Conservation (phyloP, 1,284 basidiomycete genomes). For the Phenoliferia sp. region DNA sequence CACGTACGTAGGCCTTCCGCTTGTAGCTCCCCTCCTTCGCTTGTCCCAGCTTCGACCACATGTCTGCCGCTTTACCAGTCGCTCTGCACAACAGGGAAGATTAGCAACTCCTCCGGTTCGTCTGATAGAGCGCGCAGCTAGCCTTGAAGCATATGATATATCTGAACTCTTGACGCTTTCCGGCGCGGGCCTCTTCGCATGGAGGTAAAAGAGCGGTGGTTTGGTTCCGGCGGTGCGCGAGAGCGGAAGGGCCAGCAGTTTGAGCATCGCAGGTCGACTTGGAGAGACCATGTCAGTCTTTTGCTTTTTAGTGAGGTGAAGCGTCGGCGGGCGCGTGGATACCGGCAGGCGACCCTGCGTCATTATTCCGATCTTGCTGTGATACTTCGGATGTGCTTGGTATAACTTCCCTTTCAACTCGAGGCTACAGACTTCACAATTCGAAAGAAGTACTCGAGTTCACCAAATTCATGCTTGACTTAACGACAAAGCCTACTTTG, state of each 20-base stretch:
- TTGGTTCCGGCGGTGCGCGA: background rate
- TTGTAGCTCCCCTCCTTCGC: constrained; percentile 32
- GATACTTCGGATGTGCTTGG: no score
- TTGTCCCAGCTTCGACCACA: constrained; percentile 32
- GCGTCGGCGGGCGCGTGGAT: background rate
- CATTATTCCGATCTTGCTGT: no score
- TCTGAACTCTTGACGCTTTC: background rate
- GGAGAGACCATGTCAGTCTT: background rate
- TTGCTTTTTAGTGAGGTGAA: background rate
- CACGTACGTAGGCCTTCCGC: constrained; percentile 29
- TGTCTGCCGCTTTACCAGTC: constrained; percentile 31
- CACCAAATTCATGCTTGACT: background rate
- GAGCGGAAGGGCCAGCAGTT: constrained; percentile 29
- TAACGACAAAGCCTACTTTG: background rate
- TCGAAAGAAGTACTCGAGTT: background rate
- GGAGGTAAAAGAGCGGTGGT: constrained; percentile 21
- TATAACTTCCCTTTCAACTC: no score
- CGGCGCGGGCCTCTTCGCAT: constrained; percentile 9
- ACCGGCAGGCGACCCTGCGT: no score
- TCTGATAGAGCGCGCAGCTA: no score
- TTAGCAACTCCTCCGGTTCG: no score
- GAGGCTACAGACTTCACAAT: background rate
- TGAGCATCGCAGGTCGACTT: constrained; percentile 3
- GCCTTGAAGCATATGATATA: constrained; percentile 7
- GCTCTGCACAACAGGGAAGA: constrained; percentile 1